These are phyloP conservation scores for Cucurbita ficifolia DNA, from an alignment of 306 rosid genomes.

Conservation along the genomic window DNA sequence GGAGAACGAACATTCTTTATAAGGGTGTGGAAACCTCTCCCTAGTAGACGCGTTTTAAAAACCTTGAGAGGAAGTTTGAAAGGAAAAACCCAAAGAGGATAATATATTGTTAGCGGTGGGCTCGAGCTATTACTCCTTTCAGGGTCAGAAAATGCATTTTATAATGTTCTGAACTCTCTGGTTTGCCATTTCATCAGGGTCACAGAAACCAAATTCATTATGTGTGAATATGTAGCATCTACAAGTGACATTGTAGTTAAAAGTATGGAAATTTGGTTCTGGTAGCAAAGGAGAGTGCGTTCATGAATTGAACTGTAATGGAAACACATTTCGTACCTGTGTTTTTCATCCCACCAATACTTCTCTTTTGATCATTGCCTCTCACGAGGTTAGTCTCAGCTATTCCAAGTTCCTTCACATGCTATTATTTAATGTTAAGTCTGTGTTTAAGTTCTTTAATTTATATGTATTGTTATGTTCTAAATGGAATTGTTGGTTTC, in stretches of 20 bases:
- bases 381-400: constrained; percentile 35
- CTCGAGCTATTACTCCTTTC: too few relatives aligned
- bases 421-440: not conserved
- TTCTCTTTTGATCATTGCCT: constrained; percentile 36
- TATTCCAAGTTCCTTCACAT: not conserved
- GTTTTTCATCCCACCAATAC: constrained; percentile 57
- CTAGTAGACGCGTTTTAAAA: too few relatives aligned
- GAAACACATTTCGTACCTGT: constrained; percentile 36
- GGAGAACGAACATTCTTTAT: too few relatives aligned
- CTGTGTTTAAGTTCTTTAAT: not conserved
- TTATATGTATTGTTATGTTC: not conserved
- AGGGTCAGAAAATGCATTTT: not conserved
- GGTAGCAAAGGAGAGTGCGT: constrained; percentile 31
- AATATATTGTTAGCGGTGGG: too few relatives aligned
- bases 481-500: not conserved
- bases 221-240: constrained; percentile 53
- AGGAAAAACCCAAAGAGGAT: too few relatives aligned
- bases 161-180: not conserved
- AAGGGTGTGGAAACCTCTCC: too few relatives aligned
- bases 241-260: constrained; percentile 47
- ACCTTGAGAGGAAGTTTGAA: too few relatives aligned
- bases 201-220: constrained; percentile 39
- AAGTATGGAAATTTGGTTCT: constrained; percentile 49
- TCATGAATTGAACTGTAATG: constrained; percentile 27
- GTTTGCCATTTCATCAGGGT: constrained; percentile 36